Conservation (phyloP, 1,139 yeast species). For the Petasospora fabianii region DNA sequence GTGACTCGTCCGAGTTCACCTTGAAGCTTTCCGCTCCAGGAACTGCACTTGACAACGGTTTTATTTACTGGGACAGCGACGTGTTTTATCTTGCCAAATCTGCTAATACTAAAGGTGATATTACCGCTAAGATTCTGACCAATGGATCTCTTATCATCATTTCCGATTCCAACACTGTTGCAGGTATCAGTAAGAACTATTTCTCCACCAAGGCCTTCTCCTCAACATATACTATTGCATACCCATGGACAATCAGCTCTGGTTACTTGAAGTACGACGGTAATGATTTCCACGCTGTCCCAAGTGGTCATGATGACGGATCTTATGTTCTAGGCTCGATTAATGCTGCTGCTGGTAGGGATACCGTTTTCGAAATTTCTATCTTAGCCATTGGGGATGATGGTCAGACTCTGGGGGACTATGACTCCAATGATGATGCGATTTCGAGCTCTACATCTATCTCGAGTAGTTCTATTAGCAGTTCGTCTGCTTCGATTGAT, state of each 20-base stretch:
- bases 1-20: constrained; percentile 4
- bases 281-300: constrained; percentile 16
- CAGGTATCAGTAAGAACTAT: constrained; percentile 9
- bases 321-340: constrained; percentile 13
- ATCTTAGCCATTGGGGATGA: not conserved
- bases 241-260: constrained; percentile 8
- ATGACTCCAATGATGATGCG: no score
- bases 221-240: constrained; percentile 5
- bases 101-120: not conserved
- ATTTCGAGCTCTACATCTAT: no score
- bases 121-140: constrained; percentile 4
- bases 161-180: not conserved
- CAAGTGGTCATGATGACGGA: constrained; percentile 6
- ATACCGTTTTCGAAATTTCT: constrained; percentile 9
- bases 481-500: no score
- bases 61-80: not conserved
- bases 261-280: constrained; percentile 12
- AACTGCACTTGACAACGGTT: constrained; percentile 1
- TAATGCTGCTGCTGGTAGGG: constrained; percentile 12
- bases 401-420: not conserved
- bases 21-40: constrained; percentile 7
- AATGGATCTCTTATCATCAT: constrained; percentile 11
- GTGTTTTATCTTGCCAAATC: constrained; percentile 9
- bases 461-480: no score
- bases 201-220: constrained; percentile 2